A percentile compares a stretch with the other conserved stretches of the same genome.
These are phyloP conservation scores for Claviceps sp. DNA, from an alignment of 2,329 filamentous ascomycete species.

Conservation along the genomic window DNA sequence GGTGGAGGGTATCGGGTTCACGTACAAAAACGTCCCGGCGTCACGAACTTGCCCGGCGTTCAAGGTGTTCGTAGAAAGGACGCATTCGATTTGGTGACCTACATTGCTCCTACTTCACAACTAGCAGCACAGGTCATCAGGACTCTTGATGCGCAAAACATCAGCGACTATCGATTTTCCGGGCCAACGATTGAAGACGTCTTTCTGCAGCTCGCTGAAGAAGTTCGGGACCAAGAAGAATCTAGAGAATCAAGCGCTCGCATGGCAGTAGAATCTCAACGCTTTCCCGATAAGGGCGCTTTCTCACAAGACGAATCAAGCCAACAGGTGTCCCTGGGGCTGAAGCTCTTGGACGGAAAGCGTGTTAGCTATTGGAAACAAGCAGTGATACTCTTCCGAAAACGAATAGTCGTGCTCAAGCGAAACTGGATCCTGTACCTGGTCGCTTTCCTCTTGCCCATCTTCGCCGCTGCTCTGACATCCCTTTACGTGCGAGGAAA, in stretches of 20 bases:
- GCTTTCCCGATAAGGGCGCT: conserved; percentile 11
- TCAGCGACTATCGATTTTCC: conserved; percentile 71
- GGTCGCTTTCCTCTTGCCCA: conserved; percentile 62
- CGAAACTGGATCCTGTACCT: conserved; percentile 66
- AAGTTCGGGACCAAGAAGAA: conserved; percentile 45
- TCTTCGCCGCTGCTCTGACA: conserved; percentile 66
- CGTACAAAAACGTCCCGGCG: conserved; percentile 45
- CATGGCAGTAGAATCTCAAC: conserved; percentile 11
- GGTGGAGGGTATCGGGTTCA: conserved; percentile 79
- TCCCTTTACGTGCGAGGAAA: conserved; percentile 58
- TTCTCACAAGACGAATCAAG: conserved; percentile 9
- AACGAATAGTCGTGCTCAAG: conserved; percentile 64
- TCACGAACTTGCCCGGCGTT: conserved; percentile 35
- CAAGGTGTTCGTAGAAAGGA: conserved; percentile 42
- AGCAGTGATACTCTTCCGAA: conserved; percentile 60
- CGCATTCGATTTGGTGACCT: conserved; percentile 59
- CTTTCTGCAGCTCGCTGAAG: conserved; percentile 74
- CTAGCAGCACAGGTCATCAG: conserved; percentile 60
- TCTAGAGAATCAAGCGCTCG: conserved; percentile 13
- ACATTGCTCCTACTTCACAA: conserved; percentile 54
- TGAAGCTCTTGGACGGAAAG: conserved; percentile 53
- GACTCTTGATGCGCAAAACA: conserved; percentile 49
- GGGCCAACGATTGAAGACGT: conserved; percentile 89
- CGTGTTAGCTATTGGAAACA: conserved; percentile 59
- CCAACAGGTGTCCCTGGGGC: conserved; percentile 16